Base-by-base conservation (phyloP, 2,329 filamentous ascomycete species). In the Fusarium sulawesiense region DNA sequence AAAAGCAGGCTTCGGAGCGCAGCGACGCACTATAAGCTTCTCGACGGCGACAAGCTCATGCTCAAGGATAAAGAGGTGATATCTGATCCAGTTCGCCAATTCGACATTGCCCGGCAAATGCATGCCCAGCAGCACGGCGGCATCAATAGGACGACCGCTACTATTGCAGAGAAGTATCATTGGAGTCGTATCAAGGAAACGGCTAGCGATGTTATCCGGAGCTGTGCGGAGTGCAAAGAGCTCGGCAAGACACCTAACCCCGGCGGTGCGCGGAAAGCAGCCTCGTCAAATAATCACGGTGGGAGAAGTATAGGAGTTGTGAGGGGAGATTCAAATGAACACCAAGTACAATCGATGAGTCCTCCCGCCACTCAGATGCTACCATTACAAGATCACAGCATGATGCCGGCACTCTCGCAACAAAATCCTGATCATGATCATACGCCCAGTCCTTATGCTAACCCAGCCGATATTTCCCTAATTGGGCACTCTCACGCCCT, bases 131-230 rank as follows among this genome's bases (percentile, higher is more conserved):
- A 91, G 44, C 96, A 99, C 77, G 93, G 92, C 9, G 96, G 96
- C 54, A 98, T 98, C 85, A 99, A 99, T 85, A 98, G 98, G 83
- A 98, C 95, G 1, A 98, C 95, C 2, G 94, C 95, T 21, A 92
- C 90, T 21, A 97, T 99, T 75, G 93, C 95, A 13, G 93, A 98
- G 78, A 92, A 91, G 76, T 98, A 95, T 78, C 96, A 98, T 81
- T 99, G 96, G 96, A 94, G 97, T 49, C 89, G 95, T 66, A 98
- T 98, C 83, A 99, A 98, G 80, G 94, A 98, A 81, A 98, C 95
- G 1, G 96, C 98, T 66, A 96, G 92, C 78, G 91, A 95, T 78
- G 94, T 97, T 74, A 97, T 98, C 80, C 91, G 93, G 74, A 95
- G 96, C 75, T 99, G 96, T 80, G 83, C 87, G 10, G 91, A 97